phyloP scores from a whole-genome alignment of 2,329 filamentous ascomycete genomes.

The Fusarium kyushuense region DNA sequence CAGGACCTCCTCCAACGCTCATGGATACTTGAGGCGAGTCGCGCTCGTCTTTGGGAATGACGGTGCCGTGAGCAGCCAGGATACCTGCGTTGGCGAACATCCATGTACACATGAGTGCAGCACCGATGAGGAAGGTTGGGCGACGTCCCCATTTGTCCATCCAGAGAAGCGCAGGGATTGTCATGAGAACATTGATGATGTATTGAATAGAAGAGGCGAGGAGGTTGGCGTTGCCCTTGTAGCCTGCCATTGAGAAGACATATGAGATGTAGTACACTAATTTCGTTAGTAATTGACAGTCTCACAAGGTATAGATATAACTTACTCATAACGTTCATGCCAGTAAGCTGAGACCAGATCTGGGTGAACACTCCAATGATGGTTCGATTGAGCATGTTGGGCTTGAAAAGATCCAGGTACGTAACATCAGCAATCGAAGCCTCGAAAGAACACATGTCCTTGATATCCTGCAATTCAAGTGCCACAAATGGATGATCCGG shows the following conservation, averaged over 20 bases:
- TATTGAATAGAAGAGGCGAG: slow-evolving; percentile 69
- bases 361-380: slow-evolving; percentile 64
- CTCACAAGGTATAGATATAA: not conserved
- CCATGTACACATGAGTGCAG: slow-evolving; percentile 72
- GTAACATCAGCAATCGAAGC: slow-evolving; percentile 74
- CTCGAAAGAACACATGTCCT: slow-evolving; percentile 80
- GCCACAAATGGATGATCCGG: slow-evolving; percentile 72
- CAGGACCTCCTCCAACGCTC: slow-evolving; percentile 57
- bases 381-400: slow-evolving; percentile 70
- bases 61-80: slow-evolving; percentile 60
- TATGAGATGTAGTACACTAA: slow-evolving; percentile 71
- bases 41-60: slow-evolving; percentile 58
- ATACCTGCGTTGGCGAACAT: slow-evolving; percentile 67
- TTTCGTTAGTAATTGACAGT: not conserved
- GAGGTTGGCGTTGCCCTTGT: slow-evolving; percentile 61
- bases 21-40: slow-evolving; percentile 64
- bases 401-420: slow-evolving; percentile 78
- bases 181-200: slow-evolving; percentile 85
- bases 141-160: slow-evolving; percentile 82
- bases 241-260: slow-evolving; percentile 57
- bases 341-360: slow-evolving; percentile 68
- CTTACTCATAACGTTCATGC: slow-evolving; percentile 70
- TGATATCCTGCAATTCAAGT: slow-evolving; percentile 78
- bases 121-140: slow-evolving; percentile 73
- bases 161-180: slow-evolving; percentile 78